Evolutionary conservation across 495 filamentous ascomycete species (phyloP), one percentile per base, ranked within the genome.

Genomic region (Paragyromitra xinjiangensis): DNA sequence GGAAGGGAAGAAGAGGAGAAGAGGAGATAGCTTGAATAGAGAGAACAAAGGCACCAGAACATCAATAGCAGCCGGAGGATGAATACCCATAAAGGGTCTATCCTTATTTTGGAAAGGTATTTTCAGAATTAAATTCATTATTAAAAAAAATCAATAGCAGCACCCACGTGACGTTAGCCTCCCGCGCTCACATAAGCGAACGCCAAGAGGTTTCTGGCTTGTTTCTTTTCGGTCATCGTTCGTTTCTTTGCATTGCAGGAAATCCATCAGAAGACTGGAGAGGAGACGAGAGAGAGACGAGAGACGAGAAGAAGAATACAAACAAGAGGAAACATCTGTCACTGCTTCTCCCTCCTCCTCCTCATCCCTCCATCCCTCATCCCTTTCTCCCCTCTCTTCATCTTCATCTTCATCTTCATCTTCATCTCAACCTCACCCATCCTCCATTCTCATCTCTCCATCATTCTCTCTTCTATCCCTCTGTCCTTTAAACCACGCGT

Each of bases 401-500:
- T 12, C 22, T 26, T 19, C 14, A 51, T 19, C 14, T 6, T 19
- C 48, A 51, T 16, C 14, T 51, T 22, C 19, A 22, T 22, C 19
- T 22, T 22, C 19, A 22, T 22, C 53, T 56, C 12, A 19, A 26
- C 26, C 19, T 56, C 22, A 26, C 24, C 8, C 24, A 19, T 11
- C 2, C 22, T 56, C 53, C 6, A 56, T 56, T 26, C 8, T 56
- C 24, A 11, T 26, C 53, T 56, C 22, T 29, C 26, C 53, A 56
- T 26, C 22, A 56, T 29, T 26, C 53, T n/a, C 44, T 26, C n/a
- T 11, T 56, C 53, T 12, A 56, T 29, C 22, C 11, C 11, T 12
- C 22, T 56, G 24, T 29, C 26, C 22, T 59, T 55, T 26, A 34
- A 55, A 53, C 48, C 19, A 78, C 77, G 65, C 77, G 74, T 61